Conservation (phyloP, 805 yeast species). For the Zygosaccharomyces gambellarensis region DNA sequence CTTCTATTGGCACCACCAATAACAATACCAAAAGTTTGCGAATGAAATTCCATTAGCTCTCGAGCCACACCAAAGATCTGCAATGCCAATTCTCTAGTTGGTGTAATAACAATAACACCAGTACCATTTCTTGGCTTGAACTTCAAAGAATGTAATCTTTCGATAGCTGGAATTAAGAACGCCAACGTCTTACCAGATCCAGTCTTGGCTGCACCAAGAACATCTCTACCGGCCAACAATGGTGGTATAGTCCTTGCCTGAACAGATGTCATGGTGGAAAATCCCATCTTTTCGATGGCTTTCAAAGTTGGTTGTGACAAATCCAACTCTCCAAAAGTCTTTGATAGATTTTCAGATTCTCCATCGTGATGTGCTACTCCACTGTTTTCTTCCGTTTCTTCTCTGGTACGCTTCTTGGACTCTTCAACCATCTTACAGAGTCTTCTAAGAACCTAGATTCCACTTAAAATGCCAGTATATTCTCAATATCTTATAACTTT, state of each 20-base stretch:
- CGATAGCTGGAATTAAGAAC: conserved; percentile 92
- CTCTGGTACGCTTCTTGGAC: conserved; percentile 10
- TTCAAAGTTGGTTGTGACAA: conserved; percentile 77
- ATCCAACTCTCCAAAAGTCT: conserved; percentile 46
- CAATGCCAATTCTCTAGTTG: conserved; percentile 95
- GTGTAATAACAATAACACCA: conserved; percentile 92
- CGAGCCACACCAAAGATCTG: conserved; percentile 98
- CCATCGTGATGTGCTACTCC: conserved; percentile 8
- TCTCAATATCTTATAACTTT: neutral
- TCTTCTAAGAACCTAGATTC: neutral
- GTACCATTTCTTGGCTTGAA: conserved; percentile 98
- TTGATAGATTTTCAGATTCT: conserved; percentile 19
- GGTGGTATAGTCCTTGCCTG: conserved; percentile 97
- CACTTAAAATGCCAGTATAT: neutral
- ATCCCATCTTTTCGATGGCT: conserved; percentile 86
- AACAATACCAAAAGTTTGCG: conserved; percentile 93
- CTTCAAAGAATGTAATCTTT: conserved; percentile 79
- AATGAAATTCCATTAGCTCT: conserved; percentile 83
- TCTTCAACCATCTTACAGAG: conserved; percentile 1
- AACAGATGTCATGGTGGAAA: conserved; percentile 85
- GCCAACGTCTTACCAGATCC: conserved; percentile 99
- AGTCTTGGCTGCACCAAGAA: conserved; percentile 98
- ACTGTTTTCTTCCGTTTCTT: conserved; percentile 9
- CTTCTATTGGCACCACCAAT: conserved; percentile 98
- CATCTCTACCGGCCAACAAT: conserved; percentile 91